Evolutionary conservation across 2,329 filamentous ascomycete genomes (phyloP), one percentile per base, ranked within the genome.

Genomic region (Pestalotiopsis fici): DNA sequence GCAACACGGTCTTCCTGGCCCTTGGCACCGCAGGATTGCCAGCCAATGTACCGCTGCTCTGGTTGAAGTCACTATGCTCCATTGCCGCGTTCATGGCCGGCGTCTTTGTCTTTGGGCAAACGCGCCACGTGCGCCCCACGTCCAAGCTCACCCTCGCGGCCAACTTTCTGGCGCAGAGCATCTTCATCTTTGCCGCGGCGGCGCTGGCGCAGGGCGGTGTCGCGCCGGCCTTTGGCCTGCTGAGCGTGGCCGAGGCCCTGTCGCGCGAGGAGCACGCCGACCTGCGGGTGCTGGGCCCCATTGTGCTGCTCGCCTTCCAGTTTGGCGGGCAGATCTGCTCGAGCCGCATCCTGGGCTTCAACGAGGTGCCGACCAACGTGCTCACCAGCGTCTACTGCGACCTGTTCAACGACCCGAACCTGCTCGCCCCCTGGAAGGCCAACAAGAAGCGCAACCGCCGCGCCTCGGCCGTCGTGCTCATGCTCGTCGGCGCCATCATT

Each of bases 1-100:
- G 88, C 50, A 90, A 90, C 77, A 90, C 88, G 11, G 85, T 90
- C 71, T 89, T 90, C 77, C 81, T 90, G 50, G 87, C 86, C 21
- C 85, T 90, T 25, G 87, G 87, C 66, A 84, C 86, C 13, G 83
- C 87, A 2, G 77, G 78, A 35, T 85, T 88, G 59, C 87, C 85
- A 3, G 74, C 80, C 23, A 79, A 79, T 67, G 79, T 86, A 67
- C 85, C 85, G 3, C 80, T 80, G 65, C 86, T 84, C 65, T 88
- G 84, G 86, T 78, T 85, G 64, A 85, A 83, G 67, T 85, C 85
- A 2, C 79, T 86, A 23, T 78, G 83, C 68, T 89, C 87, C 65
- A 86, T 88, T 69, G 76, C 73, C 66, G 80, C 82, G 69, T 89
- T 89, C 78, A 80, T 87, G 68, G 66, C 83, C 35, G 88, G 87